These are phyloP conservation scores for Blastomyces parvus DNA, from an alignment of 2,329 filamentous ascomycete species.

Conservation along the genomic window DNA sequence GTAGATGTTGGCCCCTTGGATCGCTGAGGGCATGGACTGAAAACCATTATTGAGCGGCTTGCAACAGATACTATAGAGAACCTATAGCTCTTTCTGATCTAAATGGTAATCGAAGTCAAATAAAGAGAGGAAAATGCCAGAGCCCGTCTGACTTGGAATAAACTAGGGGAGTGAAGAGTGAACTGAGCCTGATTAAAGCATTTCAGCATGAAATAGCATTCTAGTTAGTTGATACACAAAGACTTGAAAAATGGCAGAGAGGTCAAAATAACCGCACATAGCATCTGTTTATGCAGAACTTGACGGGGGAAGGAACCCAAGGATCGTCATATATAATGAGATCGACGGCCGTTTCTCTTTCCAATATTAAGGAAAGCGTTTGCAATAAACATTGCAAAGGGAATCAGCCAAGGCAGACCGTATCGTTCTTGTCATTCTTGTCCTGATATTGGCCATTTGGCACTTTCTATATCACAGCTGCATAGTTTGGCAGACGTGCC, in stretches of 20 bases:
- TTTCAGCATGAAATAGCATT: not conserved
- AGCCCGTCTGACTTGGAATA: not conserved
- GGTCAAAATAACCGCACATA: not conserved
- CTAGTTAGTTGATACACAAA: not conserved
- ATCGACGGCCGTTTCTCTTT: not conserved
- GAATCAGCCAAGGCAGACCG: not conserved
- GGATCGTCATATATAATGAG: not conserved
- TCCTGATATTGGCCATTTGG: not conserved
- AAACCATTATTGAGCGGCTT: constrained; percentile 10
- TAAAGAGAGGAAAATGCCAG: not conserved
- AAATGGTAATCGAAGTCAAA: not conserved
- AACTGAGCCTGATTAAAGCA: not conserved
- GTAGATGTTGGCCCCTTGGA: not conserved
- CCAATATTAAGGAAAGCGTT: not conserved
- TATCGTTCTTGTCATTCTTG: not conserved
- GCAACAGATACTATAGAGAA: not conserved
- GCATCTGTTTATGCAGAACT: not conserved
- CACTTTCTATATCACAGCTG: not conserved
- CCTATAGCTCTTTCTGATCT: not conserved
- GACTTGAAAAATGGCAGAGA: not conserved
- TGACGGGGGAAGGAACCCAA: not conserved
- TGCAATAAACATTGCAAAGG: not conserved
- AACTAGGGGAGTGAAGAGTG: not conserved
- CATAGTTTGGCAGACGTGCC: not conserved
- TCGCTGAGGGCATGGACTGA: constrained; percentile 13